Percentiles rank a stretch among this genome's conserved stretches.
phyloP scores from a whole-genome alignment of 1,284 basidiomycete species.

The Uromyces viciae-fabae region DNA sequence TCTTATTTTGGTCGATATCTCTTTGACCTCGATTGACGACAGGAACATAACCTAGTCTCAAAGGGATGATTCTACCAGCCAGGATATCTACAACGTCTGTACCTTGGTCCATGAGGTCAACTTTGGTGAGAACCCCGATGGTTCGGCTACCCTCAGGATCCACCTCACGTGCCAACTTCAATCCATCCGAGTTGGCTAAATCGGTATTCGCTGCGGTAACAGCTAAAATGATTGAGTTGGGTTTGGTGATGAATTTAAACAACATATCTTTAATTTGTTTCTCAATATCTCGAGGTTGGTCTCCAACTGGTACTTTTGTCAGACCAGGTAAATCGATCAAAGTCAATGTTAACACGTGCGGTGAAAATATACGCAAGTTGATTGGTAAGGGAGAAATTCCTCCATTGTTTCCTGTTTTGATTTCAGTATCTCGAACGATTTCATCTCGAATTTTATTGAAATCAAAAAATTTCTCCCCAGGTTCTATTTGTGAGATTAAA shows the following conservation, averaged over 20 bases:
- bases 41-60: constrained; percentile 92
- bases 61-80: constrained; percentile 86
- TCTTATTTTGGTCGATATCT: constrained; percentile 84
- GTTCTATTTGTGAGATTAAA: constrained; percentile 57
- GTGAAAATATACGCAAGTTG: constrained; percentile 93
- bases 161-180: constrained; percentile 92
- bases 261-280: constrained; percentile 97
- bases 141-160: constrained; percentile 92
- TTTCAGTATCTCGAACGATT: constrained; percentile 92
- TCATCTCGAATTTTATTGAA: constrained; percentile 95
- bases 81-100: constrained; percentile 98
- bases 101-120: constrained; percentile 94
- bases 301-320: constrained; percentile 89
- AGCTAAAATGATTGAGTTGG: constrained; percentile 76
- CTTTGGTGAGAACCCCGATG: constrained; percentile 95
- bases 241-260: constrained; percentile 88
- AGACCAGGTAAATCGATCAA: constrained; percentile 94
- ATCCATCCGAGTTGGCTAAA: constrained; percentile 94
- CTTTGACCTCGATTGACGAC: constrained; percentile 95
- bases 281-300: constrained; percentile 96
- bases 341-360: constrained; percentile 91
- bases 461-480: constrained; percentile 94
- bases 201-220: constrained; percentile 95
- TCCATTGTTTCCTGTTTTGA: constrained; percentile 95
- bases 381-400: constrained; percentile 90